A percentile compares a stretch with the other conserved stretches of the same genome.
Evolutionary conservation across 2,329 filamentous ascomycete species (phyloP).

Genomic region (Arthrinium puccinioides): DNA sequence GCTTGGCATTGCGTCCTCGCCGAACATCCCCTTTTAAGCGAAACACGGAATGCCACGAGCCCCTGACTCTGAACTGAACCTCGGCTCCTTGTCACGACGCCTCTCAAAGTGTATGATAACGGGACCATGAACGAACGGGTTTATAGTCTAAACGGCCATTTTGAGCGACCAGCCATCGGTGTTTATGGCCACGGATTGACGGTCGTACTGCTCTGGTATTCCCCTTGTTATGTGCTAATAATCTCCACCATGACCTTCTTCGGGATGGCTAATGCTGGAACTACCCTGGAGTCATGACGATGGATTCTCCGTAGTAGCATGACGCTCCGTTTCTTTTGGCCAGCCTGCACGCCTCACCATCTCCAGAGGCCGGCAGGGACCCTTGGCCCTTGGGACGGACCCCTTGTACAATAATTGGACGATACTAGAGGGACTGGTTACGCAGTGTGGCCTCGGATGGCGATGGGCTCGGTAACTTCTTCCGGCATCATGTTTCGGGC

Average conservation of each 20-base stretch:
- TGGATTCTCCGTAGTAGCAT: slow-evolving; percentile 1
- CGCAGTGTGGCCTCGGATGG: slow-evolving; percentile 6
- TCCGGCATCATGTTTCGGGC: slow-evolving; percentile 4
- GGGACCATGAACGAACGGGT: no score
- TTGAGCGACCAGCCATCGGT: no score
- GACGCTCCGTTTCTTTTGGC: background rate
- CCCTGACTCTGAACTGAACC: slow-evolving; percentile 1
- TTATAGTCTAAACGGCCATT: no score
- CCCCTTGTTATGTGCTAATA: slow-evolving; percentile 1
- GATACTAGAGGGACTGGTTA: slow-evolving; percentile 7
- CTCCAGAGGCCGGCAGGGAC: background rate
- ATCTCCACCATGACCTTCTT: background rate
- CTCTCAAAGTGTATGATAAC: no score
- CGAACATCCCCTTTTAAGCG: slow-evolving; percentile 60
- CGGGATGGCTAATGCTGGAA: background rate
- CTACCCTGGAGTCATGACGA: slow-evolving; percentile 1
- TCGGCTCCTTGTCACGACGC: no score
- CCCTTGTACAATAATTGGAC: slow-evolving; percentile 8
- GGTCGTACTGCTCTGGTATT: no score
- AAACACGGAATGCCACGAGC: background rate
- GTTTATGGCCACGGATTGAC: no score
- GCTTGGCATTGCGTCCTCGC: slow-evolving; percentile 42
- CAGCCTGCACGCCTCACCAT: background rate
- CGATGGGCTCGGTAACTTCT: slow-evolving; percentile 3
- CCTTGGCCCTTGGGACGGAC: background rate